Evolutionary conservation across 2,329 filamentous ascomycete species (phyloP).

Genomic region (Teratosphaeria viscida): DNA sequence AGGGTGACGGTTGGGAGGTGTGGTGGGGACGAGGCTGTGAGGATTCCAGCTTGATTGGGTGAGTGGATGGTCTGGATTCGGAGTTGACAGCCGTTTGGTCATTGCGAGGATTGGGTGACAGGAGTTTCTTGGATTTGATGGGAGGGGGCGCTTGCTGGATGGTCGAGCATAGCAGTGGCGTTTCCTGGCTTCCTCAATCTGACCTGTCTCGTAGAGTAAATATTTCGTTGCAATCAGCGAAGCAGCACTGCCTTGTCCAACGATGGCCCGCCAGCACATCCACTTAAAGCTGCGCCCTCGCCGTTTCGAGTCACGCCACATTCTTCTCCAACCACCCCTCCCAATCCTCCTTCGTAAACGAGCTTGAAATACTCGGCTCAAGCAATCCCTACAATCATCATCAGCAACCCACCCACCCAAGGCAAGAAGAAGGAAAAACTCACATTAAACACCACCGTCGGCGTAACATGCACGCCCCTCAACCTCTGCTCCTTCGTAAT

Average conservation of each 20-base stretch:
- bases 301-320: constrained; percentile 36
- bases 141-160: not conserved
- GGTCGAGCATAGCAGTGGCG: not conserved
- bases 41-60: not conserved
- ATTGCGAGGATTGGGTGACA: not conserved
- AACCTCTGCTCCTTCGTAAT: constrained; percentile 61
- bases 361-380: constrained; percentile 65
- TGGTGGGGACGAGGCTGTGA: constrained; percentile 30
- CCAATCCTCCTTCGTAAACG: constrained; percentile 75
- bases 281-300: not conserved
- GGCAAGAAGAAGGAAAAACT: constrained; percentile 4
- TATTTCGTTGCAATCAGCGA: not conserved
- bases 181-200: not conserved
- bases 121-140: not conserved
- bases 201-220: not conserved
- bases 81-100: not conserved
- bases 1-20: constrained; percentile 39
- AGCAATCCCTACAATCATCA: constrained; percentile 47
- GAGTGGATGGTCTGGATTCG: not conserved
- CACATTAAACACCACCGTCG: constrained; percentile 77
- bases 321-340: constrained; percentile 67
- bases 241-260: too few species aligned
- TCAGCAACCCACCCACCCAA: constrained; percentile 6
- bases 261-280: not conserved
- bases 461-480: constrained; percentile 79